Evolutionary conservation across 1,139 yeast species (phyloP).

Genomic region (Debaryomyces coudertii): DNA sequence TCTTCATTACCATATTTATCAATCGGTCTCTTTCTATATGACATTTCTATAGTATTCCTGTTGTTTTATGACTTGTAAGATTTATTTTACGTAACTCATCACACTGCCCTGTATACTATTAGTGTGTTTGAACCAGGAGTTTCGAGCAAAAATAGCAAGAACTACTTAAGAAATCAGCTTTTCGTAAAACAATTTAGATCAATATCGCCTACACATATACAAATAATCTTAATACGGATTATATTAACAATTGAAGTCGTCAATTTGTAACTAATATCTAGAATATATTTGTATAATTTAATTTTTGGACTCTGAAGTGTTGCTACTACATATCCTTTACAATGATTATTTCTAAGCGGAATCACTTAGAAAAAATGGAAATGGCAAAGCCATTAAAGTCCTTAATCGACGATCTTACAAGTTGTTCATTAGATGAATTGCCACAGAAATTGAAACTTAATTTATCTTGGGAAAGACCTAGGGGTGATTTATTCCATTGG

Average conservation of each 20-base stretch:
- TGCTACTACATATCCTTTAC: background rate
- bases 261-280: background rate
- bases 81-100: background rate
- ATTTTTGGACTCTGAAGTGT: background rate
- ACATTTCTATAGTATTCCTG: background rate
- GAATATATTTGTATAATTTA: constrained; percentile 7
- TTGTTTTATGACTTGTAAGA: background rate
- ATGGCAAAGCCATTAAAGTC: constrained; percentile 39
- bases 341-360: constrained; percentile 40
- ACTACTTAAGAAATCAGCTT: constrained; percentile 3
- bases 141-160: constrained; percentile 9
- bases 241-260: background rate
- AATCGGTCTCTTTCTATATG: constrained; percentile 4
- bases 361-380: constrained; percentile 36
- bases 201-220: background rate
- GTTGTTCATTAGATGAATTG: constrained; percentile 35
- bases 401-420: constrained; percentile 39
- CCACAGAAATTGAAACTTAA: constrained; percentile 32
- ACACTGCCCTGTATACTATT: constrained; percentile 5
- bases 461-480: constrained; percentile 62
- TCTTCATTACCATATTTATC: background rate
- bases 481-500: constrained; percentile 80
- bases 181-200: background rate
- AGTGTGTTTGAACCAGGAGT: constrained; percentile 9
- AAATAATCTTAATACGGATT: background rate